phyloP scores from a whole-genome alignment of 805 yeast genomes.

The Kockiozyma suomiensis region DNA sequence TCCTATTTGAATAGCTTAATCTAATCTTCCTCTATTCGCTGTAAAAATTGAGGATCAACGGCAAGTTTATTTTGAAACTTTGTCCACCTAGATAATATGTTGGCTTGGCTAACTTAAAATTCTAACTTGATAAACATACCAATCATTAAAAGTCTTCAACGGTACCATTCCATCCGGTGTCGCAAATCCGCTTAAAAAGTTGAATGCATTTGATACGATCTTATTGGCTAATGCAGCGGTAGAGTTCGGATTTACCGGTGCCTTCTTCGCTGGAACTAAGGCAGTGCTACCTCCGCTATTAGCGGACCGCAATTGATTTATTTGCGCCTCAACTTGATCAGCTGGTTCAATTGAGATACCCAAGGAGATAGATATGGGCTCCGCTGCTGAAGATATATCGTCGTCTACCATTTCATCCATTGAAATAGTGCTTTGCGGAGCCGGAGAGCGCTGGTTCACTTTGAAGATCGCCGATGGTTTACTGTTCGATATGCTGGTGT shows the following conservation, averaged over 20 bases:
- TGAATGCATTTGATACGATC: slow-evolving; percentile 90
- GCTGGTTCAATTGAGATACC: slow-evolving; percentile 93
- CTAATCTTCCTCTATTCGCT: slow-evolving; percentile 45
- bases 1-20: neutral
- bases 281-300: slow-evolving; percentile 35
- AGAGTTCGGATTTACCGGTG: slow-evolving; percentile 45
- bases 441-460: slow-evolving; percentile 52
- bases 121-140: slow-evolving; percentile 52
- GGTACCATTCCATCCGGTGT: slow-evolving; percentile 80
- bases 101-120: too few relatives aligned
- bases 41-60: slow-evolving; percentile 81
- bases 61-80: slow-evolving; percentile 75
- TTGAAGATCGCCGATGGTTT: slow-evolving; percentile 94
- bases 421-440: slow-evolving; percentile 36
- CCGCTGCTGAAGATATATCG: slow-evolving; percentile 45
- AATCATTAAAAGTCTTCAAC: slow-evolving; percentile 81
- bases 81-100: slow-evolving; percentile 59
- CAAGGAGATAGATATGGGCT: slow-evolving; percentile 50
- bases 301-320: slow-evolving; percentile 49
- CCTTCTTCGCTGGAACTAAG: slow-evolving; percentile 38
- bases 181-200: slow-evolving; percentile 83
- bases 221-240: slow-evolving; percentile 76
- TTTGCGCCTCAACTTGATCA: slow-evolving; percentile 60
- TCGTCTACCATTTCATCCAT: slow-evolving; percentile 60
- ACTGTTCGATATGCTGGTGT: slow-evolving; percentile 41